phyloP scores from a whole-genome alignment of 768 basidiomycete species.

The Leccinum longicurvipes region DNA sequence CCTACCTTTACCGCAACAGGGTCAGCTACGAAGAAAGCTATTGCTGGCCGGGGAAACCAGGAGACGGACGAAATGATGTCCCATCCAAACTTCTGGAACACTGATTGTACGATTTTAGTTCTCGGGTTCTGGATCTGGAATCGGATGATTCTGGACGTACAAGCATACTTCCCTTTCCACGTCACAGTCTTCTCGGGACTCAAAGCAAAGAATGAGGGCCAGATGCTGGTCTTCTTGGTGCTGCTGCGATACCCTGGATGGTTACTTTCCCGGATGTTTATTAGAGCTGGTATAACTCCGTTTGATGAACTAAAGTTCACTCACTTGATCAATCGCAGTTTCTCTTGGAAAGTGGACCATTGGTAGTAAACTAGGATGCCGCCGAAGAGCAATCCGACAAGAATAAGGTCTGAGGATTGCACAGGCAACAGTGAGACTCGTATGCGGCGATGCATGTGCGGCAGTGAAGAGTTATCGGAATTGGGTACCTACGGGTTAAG shows the following conservation, averaged over 20 bases:
- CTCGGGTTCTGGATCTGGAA: not conserved
- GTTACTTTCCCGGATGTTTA: not conserved
- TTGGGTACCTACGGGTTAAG: not conserved
- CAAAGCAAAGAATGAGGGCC: not conserved
- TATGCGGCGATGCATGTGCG: not conserved
- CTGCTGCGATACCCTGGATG: not conserved
- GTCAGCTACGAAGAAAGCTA: not conserved
- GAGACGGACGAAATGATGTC: not conserved
- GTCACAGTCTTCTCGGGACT: not conserved
- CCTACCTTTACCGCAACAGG: not conserved
- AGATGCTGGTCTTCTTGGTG: not conserved
- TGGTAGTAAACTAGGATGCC: not conserved
- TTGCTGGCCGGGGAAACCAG: not conserved
- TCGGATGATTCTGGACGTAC: too few species aligned
- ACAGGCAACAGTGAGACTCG: not conserved
- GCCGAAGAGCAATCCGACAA: not conserved
- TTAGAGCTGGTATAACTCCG: too few species aligned
- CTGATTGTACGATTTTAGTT: not conserved
- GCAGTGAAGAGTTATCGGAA: not conserved
- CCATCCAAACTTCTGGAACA: not conserved
- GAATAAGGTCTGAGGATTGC: not conserved
- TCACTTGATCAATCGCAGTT: not conserved
- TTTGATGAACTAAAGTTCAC: not conserved
- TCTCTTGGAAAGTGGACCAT: not conserved
- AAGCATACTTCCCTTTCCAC: not conserved